Base-by-base conservation (phyloP, 768 basidiomycete species). In the Leccinum variicolor region DNA sequence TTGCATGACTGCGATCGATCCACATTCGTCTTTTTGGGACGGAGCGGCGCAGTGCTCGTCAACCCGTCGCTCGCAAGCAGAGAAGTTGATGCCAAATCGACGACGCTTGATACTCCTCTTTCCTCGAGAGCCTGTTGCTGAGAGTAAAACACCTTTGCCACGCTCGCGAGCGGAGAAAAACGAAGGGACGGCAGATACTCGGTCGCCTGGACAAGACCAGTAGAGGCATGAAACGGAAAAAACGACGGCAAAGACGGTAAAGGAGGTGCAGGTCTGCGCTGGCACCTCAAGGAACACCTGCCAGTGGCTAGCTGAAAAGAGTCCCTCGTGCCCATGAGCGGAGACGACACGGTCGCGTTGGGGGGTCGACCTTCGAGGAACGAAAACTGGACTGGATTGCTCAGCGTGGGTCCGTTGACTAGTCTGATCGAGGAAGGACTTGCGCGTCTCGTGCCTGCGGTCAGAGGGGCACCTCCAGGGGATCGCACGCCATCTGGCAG, bases 391-490 rank as follows among this genome's bases (percentile, higher is more conserved):
- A 64, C 62, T 26, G 57, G 64, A 29, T 46, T 54, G 56, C 60
- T 57, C 9, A 59, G 41, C 17, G 54, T 48, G 3, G 58, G 54
- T 9, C 58, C 53, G 19, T 62, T 52, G 46, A 74, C 64, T 11
- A 73, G 26, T 50, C 72, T 52, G 50, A 73, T 59, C 26, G 71
- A 73, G 5, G 34, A 65, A 13, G 60, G 61, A 31, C 64, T 70
- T 0, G 50, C 52, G 5, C 61, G 62, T 51, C 62, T 54, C 19
- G 53, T 14, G 9, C 41, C 41, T 13, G 34, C 34, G 3, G 31
- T 23, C 15, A 17, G 29, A 47, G 46, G 31, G 4, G 53, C 34
- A 13, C 39, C 39, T 41, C 41, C n/a, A 19, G 48, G 48, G 7
- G 19, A 33, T 45, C 41, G n/a, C 21, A 39, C 3, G 8, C 46